Base-by-base conservation (phyloP, 441 rosid species). In the Brassica hybrid region DNA sequence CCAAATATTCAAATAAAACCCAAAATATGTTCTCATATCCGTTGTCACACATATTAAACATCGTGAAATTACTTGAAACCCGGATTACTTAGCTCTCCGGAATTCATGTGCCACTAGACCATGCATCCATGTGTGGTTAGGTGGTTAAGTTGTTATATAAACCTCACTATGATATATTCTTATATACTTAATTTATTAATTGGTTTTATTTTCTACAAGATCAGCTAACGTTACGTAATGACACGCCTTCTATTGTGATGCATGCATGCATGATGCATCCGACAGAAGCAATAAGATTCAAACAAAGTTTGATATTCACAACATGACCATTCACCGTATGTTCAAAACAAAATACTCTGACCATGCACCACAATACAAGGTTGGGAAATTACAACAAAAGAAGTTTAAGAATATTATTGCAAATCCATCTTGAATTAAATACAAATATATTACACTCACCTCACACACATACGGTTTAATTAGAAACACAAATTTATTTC, bases 231-330 rank as follows among this genome's bases (percentile, higher is more conserved):
- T 32, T 50, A 18, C 6, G 58, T 18, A 54, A 13, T 75, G 19
- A 67, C 78, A n/a, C n/a, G n/a, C n/a, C n/a, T 11, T 5, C 21
- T 1, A n/a, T 7, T 9, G 6, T 67, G 66, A 58, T 67, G 34
- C 67, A 59, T 48, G 77, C 69, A 61, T 71, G 76, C 69, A 73
- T 32, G 13, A 72, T 71, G 52, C 52, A 50, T 32, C 45, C 60
- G 30, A 43, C 65, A 36, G 19, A 72, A 62, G 34, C 38, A 34
- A 57, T 43, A 23, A 38, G 66, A 57, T 14, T n/a, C 43, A 65
- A 30, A 12, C n/a, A 56, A 21, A 52, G 64, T 34, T 21, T 38
- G 62, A 52, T 54, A n/a, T 3, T n/a, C n/a, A n/a, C n/a, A n/a
- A n/a, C n/a, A n/a, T n/a, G n/a, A n/a, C n/a, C n/a, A n/a, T n/a